Evolutionary conservation across 768 basidiomycete species (phyloP).

Genomic region (Gloeopeniophorella convolvens): DNA sequence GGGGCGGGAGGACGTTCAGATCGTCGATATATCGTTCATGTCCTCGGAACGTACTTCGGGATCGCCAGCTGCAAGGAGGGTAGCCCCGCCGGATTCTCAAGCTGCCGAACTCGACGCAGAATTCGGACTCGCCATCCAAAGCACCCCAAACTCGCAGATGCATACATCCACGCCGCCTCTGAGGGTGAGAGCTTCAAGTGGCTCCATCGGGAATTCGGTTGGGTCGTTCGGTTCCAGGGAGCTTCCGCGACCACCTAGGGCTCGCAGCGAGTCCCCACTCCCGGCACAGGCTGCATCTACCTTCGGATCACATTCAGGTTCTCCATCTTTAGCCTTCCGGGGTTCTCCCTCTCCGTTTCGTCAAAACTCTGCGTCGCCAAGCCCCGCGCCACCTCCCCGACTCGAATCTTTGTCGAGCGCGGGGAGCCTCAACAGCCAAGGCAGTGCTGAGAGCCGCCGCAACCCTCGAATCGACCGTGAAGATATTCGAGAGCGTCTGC

Average conservation of each 20-base stretch:
- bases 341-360: conserved; percentile 13
- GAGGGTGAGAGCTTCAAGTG: conserved; percentile 2
- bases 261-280: conserved; percentile 16
- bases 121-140: conserved; percentile 8
- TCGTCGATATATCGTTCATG: conserved; percentile 25
- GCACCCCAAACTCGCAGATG: conserved; percentile 13
- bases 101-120: conserved; percentile 27
- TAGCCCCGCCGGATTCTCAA: conserved; percentile 34
- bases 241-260: conserved; percentile 14
- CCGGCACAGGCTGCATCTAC: not conserved
- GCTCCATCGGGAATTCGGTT: conserved; percentile 1
- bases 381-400: conserved; percentile 14
- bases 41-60: conserved; percentile 20
- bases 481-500: conserved; percentile 44
- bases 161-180: conserved; percentile 17
- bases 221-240: conserved; percentile 12
- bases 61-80: conserved; percentile 16
- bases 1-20: conserved; percentile 26
- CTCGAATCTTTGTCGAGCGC: conserved; percentile 18
- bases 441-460: conserved; percentile 20
- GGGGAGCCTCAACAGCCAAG: conserved; percentile 21
- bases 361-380: conserved; percentile 12
- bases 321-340: not conserved
- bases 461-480: conserved; percentile 47
- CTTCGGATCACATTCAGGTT: not conserved